Percentiles rank a stretch among this genome's conserved stretches.
phyloP scores from a whole-genome alignment of 1,139 yeast species.

The Yamadazyma atlantica region DNA sequence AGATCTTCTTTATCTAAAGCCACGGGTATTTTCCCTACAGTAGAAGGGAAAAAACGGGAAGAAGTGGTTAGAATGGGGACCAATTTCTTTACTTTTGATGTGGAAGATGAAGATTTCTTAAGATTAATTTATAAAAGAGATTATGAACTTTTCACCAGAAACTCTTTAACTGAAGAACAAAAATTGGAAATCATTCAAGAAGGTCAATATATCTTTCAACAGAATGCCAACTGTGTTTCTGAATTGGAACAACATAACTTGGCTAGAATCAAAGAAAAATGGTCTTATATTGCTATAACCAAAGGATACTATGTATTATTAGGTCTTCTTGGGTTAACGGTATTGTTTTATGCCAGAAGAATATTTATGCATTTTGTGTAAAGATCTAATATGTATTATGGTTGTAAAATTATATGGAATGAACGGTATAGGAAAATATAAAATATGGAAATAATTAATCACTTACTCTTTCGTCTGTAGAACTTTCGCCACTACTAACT shows the following conservation, averaged over 20 bases:
- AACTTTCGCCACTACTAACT: background rate
- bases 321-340: conserved; percentile 21
- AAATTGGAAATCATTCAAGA: conserved; percentile 71
- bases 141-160: conserved; percentile 74
- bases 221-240: conserved; percentile 57
- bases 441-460: background rate
- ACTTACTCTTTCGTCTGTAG: conserved; percentile 1
- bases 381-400: background rate
- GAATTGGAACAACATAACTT: conserved; percentile 70
- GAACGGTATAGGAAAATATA: background rate
- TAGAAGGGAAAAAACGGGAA: conserved; percentile 59
- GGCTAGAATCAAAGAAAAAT: conserved; percentile 51
- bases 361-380: conserved; percentile 15
- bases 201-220: conserved; percentile 61
- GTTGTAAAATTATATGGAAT: too few species aligned
- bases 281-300: conserved; percentile 56
- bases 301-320: conserved; percentile 45
- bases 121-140: conserved; percentile 70
- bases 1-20: conserved; percentile 65
- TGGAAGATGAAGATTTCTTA: conserved; percentile 64
- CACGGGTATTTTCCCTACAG: conserved; percentile 72
- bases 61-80: conserved; percentile 65
- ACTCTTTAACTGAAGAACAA: conserved; percentile 63
- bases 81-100: conserved; percentile 71
- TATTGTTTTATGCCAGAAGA: conserved; percentile 29